Conservation (phyloP, 345 rosid genomes). For the Eucalyptus sideroxylon region DNA sequence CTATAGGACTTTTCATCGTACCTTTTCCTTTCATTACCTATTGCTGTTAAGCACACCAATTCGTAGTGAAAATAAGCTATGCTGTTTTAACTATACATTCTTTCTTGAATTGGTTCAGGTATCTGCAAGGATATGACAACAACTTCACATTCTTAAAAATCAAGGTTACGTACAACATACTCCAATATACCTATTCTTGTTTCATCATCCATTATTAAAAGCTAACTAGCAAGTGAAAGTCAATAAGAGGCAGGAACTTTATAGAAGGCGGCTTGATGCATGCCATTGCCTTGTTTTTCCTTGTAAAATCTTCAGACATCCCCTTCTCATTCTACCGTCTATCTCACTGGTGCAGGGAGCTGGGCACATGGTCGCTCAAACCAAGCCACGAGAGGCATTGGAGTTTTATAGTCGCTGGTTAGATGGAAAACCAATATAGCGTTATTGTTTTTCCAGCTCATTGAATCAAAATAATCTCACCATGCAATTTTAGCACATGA, state of each 20-base stretch:
- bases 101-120: constrained; percentile 11
- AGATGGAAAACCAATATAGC: constrained; percentile 10
- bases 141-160: constrained; percentile 41
- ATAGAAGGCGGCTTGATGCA: not conserved
- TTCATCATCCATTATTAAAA: not conserved
- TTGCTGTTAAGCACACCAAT: too few species aligned
- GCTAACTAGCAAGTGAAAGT: not conserved
- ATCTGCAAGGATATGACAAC: constrained; percentile 35
- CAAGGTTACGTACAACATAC: constrained; percentile 19
- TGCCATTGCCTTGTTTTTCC: not conserved
- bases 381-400: constrained; percentile 41
- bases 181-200: not conserved
- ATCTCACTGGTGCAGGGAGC: constrained; percentile 31
- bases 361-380: constrained; percentile 57
- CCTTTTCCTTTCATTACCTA: too few species aligned
- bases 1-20: too few species aligned
- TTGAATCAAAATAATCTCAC: not conserved
- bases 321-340: not conserved
- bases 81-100: not conserved
- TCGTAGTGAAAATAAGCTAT: not conserved
- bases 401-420: constrained; percentile 31
- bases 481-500: not conserved
- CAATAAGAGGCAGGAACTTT: not conserved
- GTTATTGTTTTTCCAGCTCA: not conserved
- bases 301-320: not conserved